A percentile compares a stretch with the other conserved stretches of the same genome.
Conservation (phyloP, 352 stramenopile genomes). For the Aphanomyces invadans region DNA sequence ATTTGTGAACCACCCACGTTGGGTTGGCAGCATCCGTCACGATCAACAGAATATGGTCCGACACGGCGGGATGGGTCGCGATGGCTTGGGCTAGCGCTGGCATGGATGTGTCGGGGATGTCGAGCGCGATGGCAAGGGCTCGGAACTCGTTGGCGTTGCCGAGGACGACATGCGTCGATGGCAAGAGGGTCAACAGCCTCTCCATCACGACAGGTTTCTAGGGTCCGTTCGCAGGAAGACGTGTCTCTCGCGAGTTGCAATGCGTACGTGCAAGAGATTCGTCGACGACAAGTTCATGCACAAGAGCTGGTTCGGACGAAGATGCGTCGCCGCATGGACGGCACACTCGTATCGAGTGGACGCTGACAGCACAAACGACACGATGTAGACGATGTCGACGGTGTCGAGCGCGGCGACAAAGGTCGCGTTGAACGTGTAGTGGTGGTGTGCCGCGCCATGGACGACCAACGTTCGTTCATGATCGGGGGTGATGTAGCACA, state of each 20-base stretch:
- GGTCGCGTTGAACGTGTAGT: not conserved
- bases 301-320: not conserved
- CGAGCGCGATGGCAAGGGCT: not conserved
- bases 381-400: constrained; percentile 15
- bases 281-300: constrained; percentile 21
- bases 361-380: constrained; percentile 10
- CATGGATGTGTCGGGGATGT: not conserved
- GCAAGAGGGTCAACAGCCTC: not conserved
- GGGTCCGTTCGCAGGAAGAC: no score
- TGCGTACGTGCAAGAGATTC: constrained; percentile 1
- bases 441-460: constrained; percentile 6
- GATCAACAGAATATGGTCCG: not conserved
- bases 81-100: not conserved
- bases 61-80: not conserved
- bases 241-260: no score
- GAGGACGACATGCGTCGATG: not conserved
- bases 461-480: constrained; percentile 16
- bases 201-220: constrained; percentile 16
- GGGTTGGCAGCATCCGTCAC: not conserved
- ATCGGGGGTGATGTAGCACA: constrained; percentile 9
- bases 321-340: not conserved
- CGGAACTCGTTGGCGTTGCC: constrained; percentile 4
- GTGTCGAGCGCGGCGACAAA: not conserved
- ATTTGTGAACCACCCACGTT: constrained; percentile 4
- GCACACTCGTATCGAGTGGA: constrained; percentile 6